These are phyloP conservation scores for Gonapodya prolifera DNA, from an alignment of 192 early-diverging fungal species.

Conservation along the genomic window DNA sequence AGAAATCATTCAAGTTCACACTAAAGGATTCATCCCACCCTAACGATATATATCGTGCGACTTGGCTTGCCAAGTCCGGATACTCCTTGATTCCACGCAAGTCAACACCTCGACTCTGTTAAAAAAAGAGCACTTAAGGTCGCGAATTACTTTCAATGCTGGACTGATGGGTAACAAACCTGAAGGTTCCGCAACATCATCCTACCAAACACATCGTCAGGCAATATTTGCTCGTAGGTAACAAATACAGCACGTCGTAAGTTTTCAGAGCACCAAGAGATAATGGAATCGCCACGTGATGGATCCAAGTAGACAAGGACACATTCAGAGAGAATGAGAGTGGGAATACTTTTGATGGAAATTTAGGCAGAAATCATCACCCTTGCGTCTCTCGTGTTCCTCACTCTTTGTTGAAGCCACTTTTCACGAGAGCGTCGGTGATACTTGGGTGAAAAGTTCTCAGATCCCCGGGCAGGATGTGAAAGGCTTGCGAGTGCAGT, in stretches of 20 bases:
- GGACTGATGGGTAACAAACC: conserved; percentile 13
- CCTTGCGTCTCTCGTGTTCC: not conserved
- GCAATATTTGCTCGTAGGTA: conserved; percentile 85
- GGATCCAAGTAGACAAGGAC: conserved; percentile 82
- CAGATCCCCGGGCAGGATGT: conserved; percentile 69
- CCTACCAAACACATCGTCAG: conserved; percentile 77
- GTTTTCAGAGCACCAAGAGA: conserved; percentile 50
- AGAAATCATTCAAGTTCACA: not conserved
- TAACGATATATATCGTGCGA: not conserved
- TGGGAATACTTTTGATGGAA: conserved; percentile 41
- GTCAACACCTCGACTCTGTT: not conserved
- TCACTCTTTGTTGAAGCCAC: conserved; percentile 24
- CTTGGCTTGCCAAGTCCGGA: not conserved
- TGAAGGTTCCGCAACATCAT: conserved; percentile 84
- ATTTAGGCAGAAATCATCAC: not conserved
- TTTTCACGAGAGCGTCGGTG: conserved; percentile 37
- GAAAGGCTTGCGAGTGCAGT: conserved; percentile 51
- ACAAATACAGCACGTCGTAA: conserved; percentile 45
- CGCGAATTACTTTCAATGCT: not conserved
- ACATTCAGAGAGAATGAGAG: conserved; percentile 86
- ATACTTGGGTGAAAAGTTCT: conserved; percentile 45
- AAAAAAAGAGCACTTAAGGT: not conserved
- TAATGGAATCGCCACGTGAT: conserved; percentile 42
- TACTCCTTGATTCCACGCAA: not conserved
- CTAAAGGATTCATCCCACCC: not conserved